Evolutionary conservation across 78 protist species (phyloP).

Genomic region (Chrysochromulina tobinii): DNA sequence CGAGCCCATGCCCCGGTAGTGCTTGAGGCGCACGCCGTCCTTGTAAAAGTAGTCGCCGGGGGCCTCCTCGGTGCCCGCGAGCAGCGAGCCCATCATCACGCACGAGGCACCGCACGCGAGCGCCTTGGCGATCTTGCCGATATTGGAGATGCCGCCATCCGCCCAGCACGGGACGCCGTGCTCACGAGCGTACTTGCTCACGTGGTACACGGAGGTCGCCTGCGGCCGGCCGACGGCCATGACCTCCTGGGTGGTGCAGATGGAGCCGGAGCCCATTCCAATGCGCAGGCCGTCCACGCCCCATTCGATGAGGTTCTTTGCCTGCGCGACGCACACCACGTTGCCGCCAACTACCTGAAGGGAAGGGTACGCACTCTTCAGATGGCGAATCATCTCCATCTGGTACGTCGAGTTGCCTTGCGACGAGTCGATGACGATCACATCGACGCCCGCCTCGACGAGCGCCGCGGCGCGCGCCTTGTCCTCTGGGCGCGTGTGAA

Average conservation of each 20-base stretch:
- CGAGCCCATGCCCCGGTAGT: constrained; percentile 92
- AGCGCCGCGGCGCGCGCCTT: constrained; percentile 62
- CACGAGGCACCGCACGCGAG: constrained; percentile 85
- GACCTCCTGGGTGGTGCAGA: constrained; percentile 94
- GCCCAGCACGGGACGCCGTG: constrained; percentile 90
- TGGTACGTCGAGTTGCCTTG: constrained; percentile 71
- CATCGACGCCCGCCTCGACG: constrained; percentile 73
- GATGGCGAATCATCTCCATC: constrained; percentile 54
- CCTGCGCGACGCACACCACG: constrained; percentile 80
- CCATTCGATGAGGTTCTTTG: constrained; percentile 78
- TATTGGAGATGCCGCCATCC: constrained; percentile 90
- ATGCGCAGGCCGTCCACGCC: constrained; percentile 92
- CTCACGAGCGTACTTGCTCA: constrained; percentile 39
- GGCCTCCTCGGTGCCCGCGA: constrained; percentile 94
- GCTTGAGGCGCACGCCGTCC: constrained; percentile 87
- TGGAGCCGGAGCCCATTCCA: constrained; percentile 95
- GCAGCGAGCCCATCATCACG: constrained; percentile 94
- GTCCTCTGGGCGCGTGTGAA: constrained; percentile 72
- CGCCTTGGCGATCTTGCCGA: constrained; percentile 93
- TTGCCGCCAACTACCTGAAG: constrained; percentile 83
- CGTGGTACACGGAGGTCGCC: constrained; percentile 85
- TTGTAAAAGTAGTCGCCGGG: constrained; percentile 86
- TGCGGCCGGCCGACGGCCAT: constrained; percentile 81
- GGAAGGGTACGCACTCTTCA: constrained; percentile 54
- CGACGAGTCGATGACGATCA: constrained; percentile 72